Evolutionary conservation across 306 rosid genomes (phyloP), one percentile per base, ranked within the genome.

Genomic region (Urtica urens): DNA sequence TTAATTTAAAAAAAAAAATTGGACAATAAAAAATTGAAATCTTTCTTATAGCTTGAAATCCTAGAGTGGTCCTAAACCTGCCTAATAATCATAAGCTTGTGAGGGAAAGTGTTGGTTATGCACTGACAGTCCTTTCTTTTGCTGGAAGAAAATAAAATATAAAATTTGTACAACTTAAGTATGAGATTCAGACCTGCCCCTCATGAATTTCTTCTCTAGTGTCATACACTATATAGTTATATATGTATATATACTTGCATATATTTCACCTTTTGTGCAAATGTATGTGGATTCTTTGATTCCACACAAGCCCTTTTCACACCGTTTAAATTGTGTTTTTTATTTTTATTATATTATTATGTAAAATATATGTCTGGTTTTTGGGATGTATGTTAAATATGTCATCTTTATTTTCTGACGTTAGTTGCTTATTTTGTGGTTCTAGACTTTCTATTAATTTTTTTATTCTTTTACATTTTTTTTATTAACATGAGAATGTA

Each of bases 51-150:
- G 18, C 41, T 30, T 14, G 15, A 66, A 51, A 23, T 22, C 26
- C 5, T 48, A 58, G 70, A 51, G 66, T 73, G 79, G 79, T 73
- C 79, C 79, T 40, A 25, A 48, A 39, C 37, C 65, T 59, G 40
- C 34, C 31, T 40, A 38, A 26, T 39, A 51, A 50, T 60, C 46
- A 66, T 65, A 58, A 20, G 64, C 23, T 45, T 20, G 35, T 27
- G 39, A 45, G 50, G 49, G 49, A 50, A 40, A 38, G 57, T 58
- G 54, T 45, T 35, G 63, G 48, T 42, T 34, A 31, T 38, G 51
- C 45, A 49, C 55, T 65, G 53, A 53, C 67, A 47, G 54, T 65
- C 64, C 53, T 43, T 43, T 42, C 4, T 48, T 50, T 33, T 18
- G 16, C 37, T 60, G 26, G 41, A 1, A 1, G 13, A 31, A 31